Base-by-base conservation (phyloP, 306 rosid genomes). In the Casuarina glauca region DNA sequence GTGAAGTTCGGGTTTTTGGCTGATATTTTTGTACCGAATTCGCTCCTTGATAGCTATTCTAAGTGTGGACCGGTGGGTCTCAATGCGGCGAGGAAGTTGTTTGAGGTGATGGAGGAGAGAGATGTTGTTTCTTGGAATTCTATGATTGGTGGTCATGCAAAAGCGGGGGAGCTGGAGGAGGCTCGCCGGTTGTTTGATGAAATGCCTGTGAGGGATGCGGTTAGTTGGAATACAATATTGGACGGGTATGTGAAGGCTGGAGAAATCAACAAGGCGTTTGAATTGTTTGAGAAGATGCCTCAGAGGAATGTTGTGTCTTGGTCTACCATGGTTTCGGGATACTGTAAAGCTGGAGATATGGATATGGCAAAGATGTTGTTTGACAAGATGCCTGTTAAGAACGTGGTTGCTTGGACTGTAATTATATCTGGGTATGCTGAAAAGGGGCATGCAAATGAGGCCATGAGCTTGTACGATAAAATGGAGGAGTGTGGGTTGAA, bases 151-250 rank as follows among this genome's bases (percentile, higher is more conserved):
- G 96, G 96, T 76, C 72, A 89, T 74, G 85, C 74, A 1, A 90
- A 72, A 79, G 77, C 82, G 4, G 87, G 88, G 0, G 88, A 86
- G 55, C 44, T 86, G 68, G 76, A 74, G 11, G 83, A 85, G 49
- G 94, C 96, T 4, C 86, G 83, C 64, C 75, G 46, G 42, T 5
- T 93, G 88, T 93, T 93, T 52, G 93, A 85, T 68, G 90, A 86
- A 87, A 94, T 94, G 95, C 91, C 96, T 2, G 78, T 15, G 5
- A 89, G 88, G 74, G 98, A 94, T 82, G 17, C 60, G 75, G 92
- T 91, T 73, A 90, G 97, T 81, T 92, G 97, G 97, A 94, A 94
- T 78, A 89, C 93, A 0, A 88, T 94, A 79, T 78, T 94, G 75
- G 97, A 90, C 82, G 96, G 86, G 51, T 87, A 81, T 70, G 86